Percentiles rank a stretch among this genome's conserved stretches.
These are phyloP conservation scores for Dentipellis fragilis DNA, from an alignment of 768 basidiomycete genomes.

Conservation along the genomic window DNA sequence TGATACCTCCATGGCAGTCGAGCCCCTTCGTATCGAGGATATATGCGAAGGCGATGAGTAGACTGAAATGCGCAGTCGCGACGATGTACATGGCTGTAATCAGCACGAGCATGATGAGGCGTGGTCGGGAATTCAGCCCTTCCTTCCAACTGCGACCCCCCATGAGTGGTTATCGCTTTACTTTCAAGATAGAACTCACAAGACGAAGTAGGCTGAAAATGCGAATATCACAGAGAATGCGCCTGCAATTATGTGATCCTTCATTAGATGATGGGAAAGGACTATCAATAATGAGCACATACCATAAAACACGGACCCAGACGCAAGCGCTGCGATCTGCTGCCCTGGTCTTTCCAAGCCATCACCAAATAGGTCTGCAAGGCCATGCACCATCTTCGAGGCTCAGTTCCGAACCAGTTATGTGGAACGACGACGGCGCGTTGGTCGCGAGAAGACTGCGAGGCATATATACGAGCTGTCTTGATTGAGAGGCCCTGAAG, in stretches of 20 bases:
- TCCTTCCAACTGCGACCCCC: background rate
- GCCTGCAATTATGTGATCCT: background rate
- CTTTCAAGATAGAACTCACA: background rate
- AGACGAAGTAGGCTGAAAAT: background rate
- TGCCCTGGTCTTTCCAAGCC: no score
- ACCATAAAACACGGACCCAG: background rate
- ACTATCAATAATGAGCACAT: background rate
- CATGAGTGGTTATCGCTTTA: background rate
- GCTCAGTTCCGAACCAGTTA: no score
- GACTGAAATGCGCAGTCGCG: background rate
- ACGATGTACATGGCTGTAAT: background rate
- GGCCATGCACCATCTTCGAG: no score
- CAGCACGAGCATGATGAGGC: background rate
- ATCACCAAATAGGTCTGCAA: no score
- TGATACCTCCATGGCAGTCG: background rate
- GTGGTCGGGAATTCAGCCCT: background rate
- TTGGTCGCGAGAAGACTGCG: no score
- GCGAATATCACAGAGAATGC: background rate
- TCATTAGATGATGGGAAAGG: background rate
- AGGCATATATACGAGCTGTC: no score
- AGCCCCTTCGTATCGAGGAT: background rate
- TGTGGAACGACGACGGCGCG: no score
- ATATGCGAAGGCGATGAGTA: background rate
- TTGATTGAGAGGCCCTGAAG: no score
- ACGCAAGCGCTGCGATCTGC: no score